Percentiles rank a stretch among this genome's conserved stretches.
Evolutionary conservation across 352 stramenopile genomes (phyloP).

Genomic region (Phytophthora ohioensis): DNA sequence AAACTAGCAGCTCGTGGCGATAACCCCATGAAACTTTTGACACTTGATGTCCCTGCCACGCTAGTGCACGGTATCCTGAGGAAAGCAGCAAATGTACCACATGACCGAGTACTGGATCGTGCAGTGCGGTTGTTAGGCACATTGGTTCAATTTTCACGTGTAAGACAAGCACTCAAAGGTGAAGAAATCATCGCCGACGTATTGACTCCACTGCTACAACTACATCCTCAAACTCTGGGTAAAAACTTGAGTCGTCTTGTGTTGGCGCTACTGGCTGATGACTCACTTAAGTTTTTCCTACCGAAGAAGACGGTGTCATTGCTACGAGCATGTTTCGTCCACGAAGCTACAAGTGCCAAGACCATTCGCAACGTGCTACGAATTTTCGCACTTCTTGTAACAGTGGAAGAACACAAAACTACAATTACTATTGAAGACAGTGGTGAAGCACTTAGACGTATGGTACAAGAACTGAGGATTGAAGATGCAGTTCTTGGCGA

Average conservation of each 20-base stretch:
- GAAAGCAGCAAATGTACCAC: conserved; percentile 45
- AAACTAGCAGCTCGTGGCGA: conserved; percentile 73
- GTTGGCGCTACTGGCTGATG: conserved; percentile 66
- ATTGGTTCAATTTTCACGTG: conserved; percentile 58
- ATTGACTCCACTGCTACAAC: conserved; percentile 67
- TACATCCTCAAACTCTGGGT: conserved; percentile 53
- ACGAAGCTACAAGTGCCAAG: conserved; percentile 51
- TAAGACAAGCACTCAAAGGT: conserved; percentile 66
- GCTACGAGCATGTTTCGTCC: conserved; percentile 64
- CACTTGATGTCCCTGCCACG: conserved; percentile 66
- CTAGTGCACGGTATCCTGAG: conserved; percentile 61
- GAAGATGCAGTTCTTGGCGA: conserved; percentile 35
- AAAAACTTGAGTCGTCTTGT: conserved; percentile 78
- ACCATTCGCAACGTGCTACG: conserved; percentile 69
- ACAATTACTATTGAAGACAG: conserved; percentile 78
- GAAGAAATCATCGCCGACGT: conserved; percentile 81
- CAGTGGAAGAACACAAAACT: conserved; percentile 81
- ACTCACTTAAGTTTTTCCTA: conserved; percentile 85
- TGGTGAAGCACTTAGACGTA: conserved; percentile 54
- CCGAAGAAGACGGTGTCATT: conserved; percentile 81
- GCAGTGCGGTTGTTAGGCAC: conserved; percentile 71
- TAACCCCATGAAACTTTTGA: conserved; percentile 72
- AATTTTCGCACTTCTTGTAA: conserved; percentile 63
- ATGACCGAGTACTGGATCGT: conserved; percentile 67
- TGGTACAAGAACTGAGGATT: conserved; percentile 59